Base-by-base conservation (phyloP, 805 yeast genomes). In the Brettanomyces custersianus region DNA sequence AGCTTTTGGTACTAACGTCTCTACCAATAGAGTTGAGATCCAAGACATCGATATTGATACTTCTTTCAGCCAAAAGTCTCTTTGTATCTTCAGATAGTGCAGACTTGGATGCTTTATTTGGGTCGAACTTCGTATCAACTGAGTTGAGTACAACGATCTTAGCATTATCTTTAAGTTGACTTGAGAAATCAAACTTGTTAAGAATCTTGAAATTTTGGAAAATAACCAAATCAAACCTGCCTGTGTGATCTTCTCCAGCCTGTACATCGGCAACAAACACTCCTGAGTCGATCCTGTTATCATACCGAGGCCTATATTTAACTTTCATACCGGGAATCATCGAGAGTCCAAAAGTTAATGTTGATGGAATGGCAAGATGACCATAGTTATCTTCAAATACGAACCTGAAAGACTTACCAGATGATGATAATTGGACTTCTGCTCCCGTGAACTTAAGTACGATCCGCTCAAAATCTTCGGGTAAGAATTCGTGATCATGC, bases 271-370 rank as follows among this genome's bases (percentile, higher is more conserved):
- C 70, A 57, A 80, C 84, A 54, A 78, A 77, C 7, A 74, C 53
- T 42, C 96, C 96, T 24, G 88, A 90, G 35, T 71, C 72, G 12
- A 74, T 63, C 25, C 67, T 54, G 55, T 84, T 87, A 57, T 90
- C 95, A 49, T 65, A 85, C 50, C 72, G 73, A 35, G 81, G 70
- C 55, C 81, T 68, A 55, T 73, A 70, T 36, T 69, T 59, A 38
- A 80, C 69, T 29, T 59, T 51, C 39, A 72, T 63, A 35, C 66
- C 52, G 40, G 71, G 72, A 46, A 74, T 80, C 50, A 81, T 65
- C 2, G 94, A 77, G 46, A 81, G 66, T 17, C 84, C 66, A 41
- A 77, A 81, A 0, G 87, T 80, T 42, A 85, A 59, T 46, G 72
- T 74, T 20, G 78, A 68, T 12, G 88, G 75, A 31, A 77, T 71